Base-by-base conservation (phyloP, 192 early-diverging fungal genomes). In the Haplosporangium gracile region DNA sequence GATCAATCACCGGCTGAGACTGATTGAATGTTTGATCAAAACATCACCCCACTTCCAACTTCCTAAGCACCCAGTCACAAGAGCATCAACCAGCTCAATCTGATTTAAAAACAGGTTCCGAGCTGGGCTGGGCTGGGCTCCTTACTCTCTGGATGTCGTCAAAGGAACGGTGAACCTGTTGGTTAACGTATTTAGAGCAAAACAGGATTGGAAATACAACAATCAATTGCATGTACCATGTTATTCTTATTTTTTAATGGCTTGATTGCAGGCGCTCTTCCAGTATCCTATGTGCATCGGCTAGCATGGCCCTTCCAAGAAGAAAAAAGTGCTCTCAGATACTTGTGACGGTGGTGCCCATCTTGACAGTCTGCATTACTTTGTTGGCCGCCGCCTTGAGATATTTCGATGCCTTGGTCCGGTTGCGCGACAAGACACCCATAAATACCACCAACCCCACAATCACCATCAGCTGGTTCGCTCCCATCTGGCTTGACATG, bases 331-430 rank as follows among this genome's bases (percentile, higher is more conserved):
- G 29, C 60, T 26, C 60, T 65, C 26, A 65, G 60, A 65, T 65
- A 68, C 82, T 79, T 5, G 82, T 85, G 3, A 85, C 77, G 0
- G 82, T 85, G 8, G 82, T 85, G 8, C 82, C 82, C 82, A 85
- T 85, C 49, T 79, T 85, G 45, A 85, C 32, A 2, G 82, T 85
- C n/a, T 85, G 73, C 77, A 79, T 79, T 74, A 85, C 72, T 40
- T 85, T 85, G 45, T 63, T 49, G 68, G 75, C 76, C 40, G 72
- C 82, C 20, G 77, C 65, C 53, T 75, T 79, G 6, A 79, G 24
- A 22, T 79, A 78, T 40, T 36, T 45, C 36, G 77, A 85, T 40
- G 74, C 82, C 47, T 29, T 68, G 15, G 73, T 40, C 51, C 82
- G 63, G 68, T 85, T 85, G 40, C 82, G 42, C 18, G 82, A 69